Base-by-base conservation (phyloP, 2,329 filamentous ascomycete species). In the Colletotrichum ledebouriae region DNA sequence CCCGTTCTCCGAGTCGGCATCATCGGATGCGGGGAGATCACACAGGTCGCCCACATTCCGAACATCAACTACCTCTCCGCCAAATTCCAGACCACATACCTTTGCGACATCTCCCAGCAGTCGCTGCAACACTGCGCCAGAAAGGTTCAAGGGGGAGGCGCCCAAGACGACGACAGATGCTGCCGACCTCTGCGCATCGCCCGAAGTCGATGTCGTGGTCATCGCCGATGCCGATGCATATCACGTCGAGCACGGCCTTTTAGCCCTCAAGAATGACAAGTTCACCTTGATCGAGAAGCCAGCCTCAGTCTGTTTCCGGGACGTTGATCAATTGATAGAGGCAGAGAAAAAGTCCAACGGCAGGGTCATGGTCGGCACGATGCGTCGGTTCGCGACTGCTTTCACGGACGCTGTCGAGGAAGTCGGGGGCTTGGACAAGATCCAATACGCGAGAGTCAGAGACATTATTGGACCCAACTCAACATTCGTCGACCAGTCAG, bases 241-340 rank as follows among this genome's bases (percentile, higher is more conserved):
- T 68, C 89, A 90, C 73, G 81, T 81, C n/a, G 68, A 76, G 4
- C 83, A 88, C 64, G 82, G 81, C 3, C 78, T 89, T 29, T 72
- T 82, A 0, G 86, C 87, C 0, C 78, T 91, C 1, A 70, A 84
- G 60, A 76, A 84, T 15, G 81, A 83, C 60, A 91, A 91, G 73
- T 78, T 85, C 69, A 84, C 85, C 11, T 81, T 91, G 67, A 77
- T 90, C 4, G 88, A 91, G 73, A 89, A 89, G 65, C 88, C 89
- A 0, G 72, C 88, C 2, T 81, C 86, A 0, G 73, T 90, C 4
- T 84, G 79, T 25, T 75, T 84, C 20, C 79, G 77, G 2, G 82
- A 84, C 53, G 77, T 83, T 0, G 76, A 83, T 29, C 73, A 77
- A 0, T 83, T 91, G 22, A 76, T 84, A 34, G 82, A 78, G 0